Conservation (phyloP, 2,329 filamentous ascomycete genomes). For the Didymella segeticola region DNA sequence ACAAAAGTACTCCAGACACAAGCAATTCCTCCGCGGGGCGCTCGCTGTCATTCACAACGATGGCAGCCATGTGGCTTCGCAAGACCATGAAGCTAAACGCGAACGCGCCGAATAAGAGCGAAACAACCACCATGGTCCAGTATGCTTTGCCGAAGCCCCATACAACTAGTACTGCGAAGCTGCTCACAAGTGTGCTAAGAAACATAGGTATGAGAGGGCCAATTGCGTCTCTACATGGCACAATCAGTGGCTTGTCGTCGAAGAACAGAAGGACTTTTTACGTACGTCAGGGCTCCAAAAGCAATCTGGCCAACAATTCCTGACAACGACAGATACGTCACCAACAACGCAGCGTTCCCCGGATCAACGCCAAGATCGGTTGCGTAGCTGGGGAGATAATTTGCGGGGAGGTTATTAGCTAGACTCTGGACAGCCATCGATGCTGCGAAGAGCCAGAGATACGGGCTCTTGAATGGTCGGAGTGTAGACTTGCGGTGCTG, state of each 20-base stretch:
- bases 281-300: not conserved
- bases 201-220: conserved; percentile 3
- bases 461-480: not conserved
- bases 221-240: conserved; percentile 3
- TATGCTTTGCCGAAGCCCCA: conserved; percentile 1
- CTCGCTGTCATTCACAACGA: not conserved
- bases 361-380: not conserved
- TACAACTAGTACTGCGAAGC: not conserved
- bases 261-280: not conserved
- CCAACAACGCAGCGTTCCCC: not conserved
- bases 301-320: not conserved
- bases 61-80: not conserved
- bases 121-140: not conserved
- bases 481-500: not conserved
- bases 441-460: not conserved
- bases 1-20: conserved; percentile 1
- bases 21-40: not conserved
- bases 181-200: not conserved
- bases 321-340: not conserved
- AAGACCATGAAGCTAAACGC: conserved; percentile 3
- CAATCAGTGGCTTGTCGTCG: no score
- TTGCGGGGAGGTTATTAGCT: not conserved
- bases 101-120: not conserved
- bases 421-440: not conserved
- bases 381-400: conserved; percentile 1